Percentiles rank a stretch among this genome's conserved stretches.
Conservation (phyloP, 768 basidiomycete genomes). For the Cyclocybe aegerita region DNA sequence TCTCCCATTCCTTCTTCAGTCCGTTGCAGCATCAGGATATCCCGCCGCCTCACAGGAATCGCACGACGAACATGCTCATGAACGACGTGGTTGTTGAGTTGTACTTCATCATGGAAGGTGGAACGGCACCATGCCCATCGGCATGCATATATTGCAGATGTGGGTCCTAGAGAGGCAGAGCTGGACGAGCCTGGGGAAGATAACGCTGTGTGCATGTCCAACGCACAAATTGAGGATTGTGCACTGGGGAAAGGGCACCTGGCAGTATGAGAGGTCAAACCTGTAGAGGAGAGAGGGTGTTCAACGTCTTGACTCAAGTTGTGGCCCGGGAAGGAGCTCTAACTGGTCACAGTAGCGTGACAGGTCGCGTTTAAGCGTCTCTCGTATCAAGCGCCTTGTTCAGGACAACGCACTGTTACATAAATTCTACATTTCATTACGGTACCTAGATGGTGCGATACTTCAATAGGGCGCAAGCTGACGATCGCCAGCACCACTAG, state of each 20-base stretch:
- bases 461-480: too few species aligned
- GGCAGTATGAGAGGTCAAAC: background rate
- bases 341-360: conserved; percentile 14
- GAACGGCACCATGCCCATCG: conserved; percentile 55
- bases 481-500: too few species aligned
- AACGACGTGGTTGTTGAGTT: conserved; percentile 45
- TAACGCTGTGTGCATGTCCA: background rate
- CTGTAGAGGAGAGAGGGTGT: background rate
- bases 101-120: conserved; percentile 34
- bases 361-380: conserved; percentile 10
- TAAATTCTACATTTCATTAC: background rate
- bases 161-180: too few species aligned
- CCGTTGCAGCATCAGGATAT: conserved; percentile 42
- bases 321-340: background rate
- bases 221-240: background rate
- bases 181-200: conserved; percentile 3
- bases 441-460: too few species aligned
- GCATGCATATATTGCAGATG: conserved; percentile 32
- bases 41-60: conserved; percentile 41
- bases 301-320: background rate
- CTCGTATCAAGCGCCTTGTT: background rate
- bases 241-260: background rate
- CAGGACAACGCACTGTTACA: background rate
- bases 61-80: conserved; percentile 45
- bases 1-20: conserved; percentile 46